phyloP scores from a whole-genome alignment of 768 basidiomycete genomes.

The Phanerodontia chrysosporium region DNA sequence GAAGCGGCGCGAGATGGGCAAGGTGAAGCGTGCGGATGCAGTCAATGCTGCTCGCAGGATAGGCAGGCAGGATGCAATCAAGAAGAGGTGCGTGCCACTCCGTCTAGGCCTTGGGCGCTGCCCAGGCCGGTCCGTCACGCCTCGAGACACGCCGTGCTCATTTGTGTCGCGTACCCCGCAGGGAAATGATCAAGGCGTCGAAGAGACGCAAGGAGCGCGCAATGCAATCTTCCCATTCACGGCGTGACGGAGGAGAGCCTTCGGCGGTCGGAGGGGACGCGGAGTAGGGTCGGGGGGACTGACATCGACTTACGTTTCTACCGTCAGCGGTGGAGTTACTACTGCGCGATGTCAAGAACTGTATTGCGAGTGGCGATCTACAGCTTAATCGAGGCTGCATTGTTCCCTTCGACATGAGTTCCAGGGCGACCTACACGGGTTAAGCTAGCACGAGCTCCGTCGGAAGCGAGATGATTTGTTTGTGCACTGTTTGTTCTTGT shows the following conservation, averaged over 20 bases:
- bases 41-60: slow-evolving; percentile 69
- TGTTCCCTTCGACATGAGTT: not conserved
- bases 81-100: slow-evolving; percentile 49
- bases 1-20: slow-evolving; percentile 82
- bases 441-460: not conserved
- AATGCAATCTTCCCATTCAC: slow-evolving; percentile 10
- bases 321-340: not conserved
- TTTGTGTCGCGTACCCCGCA: slow-evolving; percentile 22
- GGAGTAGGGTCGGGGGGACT: not conserved
- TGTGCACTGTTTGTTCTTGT: not conserved
- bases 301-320: not conserved
- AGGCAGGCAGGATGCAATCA: slow-evolving; percentile 67
- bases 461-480: not conserved
- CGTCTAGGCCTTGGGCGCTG: not conserved
- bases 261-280: not conserved
- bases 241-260: not conserved
- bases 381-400: not conserved
- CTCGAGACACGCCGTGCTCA: not conserved
- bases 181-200: slow-evolving; percentile 77
- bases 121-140: not conserved
- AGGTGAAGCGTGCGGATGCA: slow-evolving; percentile 70
- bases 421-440: not conserved
- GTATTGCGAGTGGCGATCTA: not conserved
- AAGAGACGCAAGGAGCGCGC: slow-evolving; percentile 56
- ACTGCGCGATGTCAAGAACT: not conserved